Percentiles rank a stretch among this genome's conserved stretches.
Evolutionary conservation across 768 basidiomycete genomes (phyloP).

Genomic region (Psilocybe cyanescens): DNA sequence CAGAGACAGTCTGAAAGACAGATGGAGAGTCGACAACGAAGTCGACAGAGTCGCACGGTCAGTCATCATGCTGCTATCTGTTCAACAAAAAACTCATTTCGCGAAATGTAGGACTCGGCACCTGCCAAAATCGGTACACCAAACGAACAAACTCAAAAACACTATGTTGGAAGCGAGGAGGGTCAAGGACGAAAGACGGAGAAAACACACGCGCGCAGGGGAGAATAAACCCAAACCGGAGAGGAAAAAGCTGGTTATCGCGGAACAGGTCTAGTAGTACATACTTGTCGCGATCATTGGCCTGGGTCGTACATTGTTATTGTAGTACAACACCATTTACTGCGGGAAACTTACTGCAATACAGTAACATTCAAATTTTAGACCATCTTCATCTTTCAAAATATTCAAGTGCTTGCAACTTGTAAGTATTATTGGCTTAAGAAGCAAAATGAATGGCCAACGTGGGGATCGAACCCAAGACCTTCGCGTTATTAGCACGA

Average conservation of each 20-base stretch:
- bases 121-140: constrained; percentile 90
- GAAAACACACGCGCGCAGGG: constrained; percentile 87
- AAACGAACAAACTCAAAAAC: constrained; percentile 83
- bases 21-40: constrained; percentile 86
- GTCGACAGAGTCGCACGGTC: constrained; percentile 84
- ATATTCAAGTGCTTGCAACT: too few species aligned
- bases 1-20: constrained; percentile 81
- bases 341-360: too few species aligned
- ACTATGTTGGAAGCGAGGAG: constrained; percentile 90
- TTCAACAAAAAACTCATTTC: neutral
- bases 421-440: too few species aligned
- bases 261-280: constrained; percentile 65
- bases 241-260: constrained; percentile 84
- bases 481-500: constrained; percentile 87
- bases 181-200: constrained; percentile 92
- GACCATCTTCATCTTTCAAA: too few species aligned
- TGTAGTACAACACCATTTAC: too few species aligned
- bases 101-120: constrained; percentile 63
- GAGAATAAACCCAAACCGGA: constrained; percentile 89
- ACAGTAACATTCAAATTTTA: too few species aligned
- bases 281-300: too few species aligned
- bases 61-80: constrained; percentile 27
- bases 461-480: constrained; percentile 83
- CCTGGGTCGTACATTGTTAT: too few species aligned
- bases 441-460: constrained; percentile 49